phyloP scores from a whole-genome alignment of 495 filamentous ascomycete species.

The Penicillium bialowiezense region DNA sequence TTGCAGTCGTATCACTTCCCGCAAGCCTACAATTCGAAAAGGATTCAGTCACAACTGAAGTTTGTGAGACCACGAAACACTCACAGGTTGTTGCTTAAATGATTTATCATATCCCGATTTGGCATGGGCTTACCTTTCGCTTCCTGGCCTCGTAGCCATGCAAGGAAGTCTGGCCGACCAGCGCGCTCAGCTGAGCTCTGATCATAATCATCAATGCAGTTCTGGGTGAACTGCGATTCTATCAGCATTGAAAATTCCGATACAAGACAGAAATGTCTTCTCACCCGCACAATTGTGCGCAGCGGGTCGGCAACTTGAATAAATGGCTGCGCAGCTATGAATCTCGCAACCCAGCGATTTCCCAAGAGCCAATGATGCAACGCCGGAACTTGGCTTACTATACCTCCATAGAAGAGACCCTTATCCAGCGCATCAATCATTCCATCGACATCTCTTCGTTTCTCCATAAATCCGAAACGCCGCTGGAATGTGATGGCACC shows the following conservation, averaged over 20 bases:
- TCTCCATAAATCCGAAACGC: conserved; percentile 14
- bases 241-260: no score
- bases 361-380: conserved; percentile 10
- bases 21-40: no score
- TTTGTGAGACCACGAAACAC: not conserved
- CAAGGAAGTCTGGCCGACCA: conserved; percentile 13
- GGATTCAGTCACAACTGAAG: no score
- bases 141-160: conserved; percentile 14
- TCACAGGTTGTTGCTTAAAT: conserved; percentile 18
- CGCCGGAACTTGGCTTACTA: conserved; percentile 7
- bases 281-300: conserved; percentile 12
- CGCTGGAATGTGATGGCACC: conserved; percentile 7
- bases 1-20: conserved; percentile 31
- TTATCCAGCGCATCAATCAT: conserved; percentile 11
- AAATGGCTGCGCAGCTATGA: conserved; percentile 12
- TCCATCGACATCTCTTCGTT: conserved; percentile 5
- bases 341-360: conserved; percentile 9
- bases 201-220: conserved; percentile 3
- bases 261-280: not conserved
- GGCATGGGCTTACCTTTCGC: conserved; percentile 12
- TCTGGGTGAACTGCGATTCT: no score
- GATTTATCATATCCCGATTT: conserved; percentile 16
- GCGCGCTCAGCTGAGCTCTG: not conserved
- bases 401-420: conserved; percentile 7
- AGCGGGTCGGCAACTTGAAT: conserved; percentile 6